phyloP scores from a whole-genome alignment of 306 rosid species.

The Quercus parvula region DNA sequence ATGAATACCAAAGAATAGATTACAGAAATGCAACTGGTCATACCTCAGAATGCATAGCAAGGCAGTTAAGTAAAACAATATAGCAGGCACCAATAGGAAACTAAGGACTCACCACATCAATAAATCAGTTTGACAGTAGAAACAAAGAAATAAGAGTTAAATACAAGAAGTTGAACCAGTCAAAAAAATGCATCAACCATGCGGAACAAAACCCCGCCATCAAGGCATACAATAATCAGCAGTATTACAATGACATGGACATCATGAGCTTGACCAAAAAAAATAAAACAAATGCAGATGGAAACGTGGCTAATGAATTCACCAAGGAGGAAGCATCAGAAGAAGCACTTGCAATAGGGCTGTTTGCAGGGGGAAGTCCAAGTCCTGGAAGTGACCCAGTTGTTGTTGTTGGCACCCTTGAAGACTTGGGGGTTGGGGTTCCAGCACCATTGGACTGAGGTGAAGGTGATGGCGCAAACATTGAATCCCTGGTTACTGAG shows the following conservation, averaged over 20 bases:
- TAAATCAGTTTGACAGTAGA: slow-evolving; percentile 30
- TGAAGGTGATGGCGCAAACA: slow-evolving; percentile 68
- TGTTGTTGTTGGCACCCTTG: slow-evolving; percentile 49
- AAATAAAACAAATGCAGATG: slow-evolving; percentile 34
- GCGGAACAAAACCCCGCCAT: slow-evolving; percentile 23
- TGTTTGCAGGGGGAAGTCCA: slow-evolving; percentile 59
- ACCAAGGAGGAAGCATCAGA: slow-evolving; percentile 62
- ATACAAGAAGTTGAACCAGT: slow-evolving; percentile 25
- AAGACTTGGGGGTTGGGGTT: slow-evolving; percentile 38
- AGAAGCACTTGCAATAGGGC: slow-evolving; percentile 58
- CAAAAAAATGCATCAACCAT: slow-evolving; percentile 8
- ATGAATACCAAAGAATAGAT: slow-evolving; percentile 5
- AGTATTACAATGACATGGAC: slow-evolving; percentile 43
- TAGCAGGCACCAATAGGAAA: slow-evolving; percentile 14
- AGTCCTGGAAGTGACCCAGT: slow-evolving; percentile 49
- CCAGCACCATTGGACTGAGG: slow-evolving; percentile 55
- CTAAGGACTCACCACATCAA: slow-evolving; percentile 32
- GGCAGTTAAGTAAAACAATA: slow-evolving; percentile 13
- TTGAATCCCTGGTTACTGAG: slow-evolving; percentile 42
- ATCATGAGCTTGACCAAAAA: slow-evolving; percentile 38
- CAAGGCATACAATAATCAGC: slow-evolving; percentile 18
- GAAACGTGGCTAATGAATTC: slow-evolving; percentile 45
- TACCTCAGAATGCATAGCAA: neutral
- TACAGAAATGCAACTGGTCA: slow-evolving; percentile 24
- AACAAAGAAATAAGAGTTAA: slow-evolving; percentile 29